Evolutionary conservation across 192 early-diverging fungal genomes (phyloP), one percentile per base, ranked within the genome.

Genomic region (Backusella macrospora): DNA sequence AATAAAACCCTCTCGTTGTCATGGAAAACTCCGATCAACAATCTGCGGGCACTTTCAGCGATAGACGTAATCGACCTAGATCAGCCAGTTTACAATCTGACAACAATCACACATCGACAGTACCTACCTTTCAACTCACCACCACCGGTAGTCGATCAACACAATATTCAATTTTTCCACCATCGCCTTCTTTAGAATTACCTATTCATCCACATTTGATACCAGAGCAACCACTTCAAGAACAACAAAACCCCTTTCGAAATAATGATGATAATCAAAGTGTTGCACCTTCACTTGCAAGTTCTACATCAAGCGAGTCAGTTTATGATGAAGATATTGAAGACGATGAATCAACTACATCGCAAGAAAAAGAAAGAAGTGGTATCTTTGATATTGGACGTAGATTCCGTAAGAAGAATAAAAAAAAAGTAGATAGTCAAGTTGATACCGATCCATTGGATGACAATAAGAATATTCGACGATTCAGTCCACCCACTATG

Each of bases 61-160:
- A 59, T 59, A 59, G 52, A 59, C 52, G 26, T 9, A 59, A 59
- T 59, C 52, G 52, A 59, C 52, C 52, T 12, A 59, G 52, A 59
- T 59, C 52, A 21, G 52, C 52, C 26, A 59, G 52, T 23, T 59
- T 59, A 26, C 52, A 59, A 59, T 59, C 52, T 26, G 52, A 59
- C 21, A 23, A 59, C 21, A 23, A 26, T 10, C 52, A 23, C 26
- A 10, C 52, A 59, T 59, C 21, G 52, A 18, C 21, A 59, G 10
- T 59, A 26, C 52, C 52, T 26, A 59, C 52, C 9, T 59, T 59
- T 26, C 52, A 59, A 26, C 21, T 59, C 52, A 59, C 52, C 26
- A 59, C 21, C 21, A 26, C 52, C n/a, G 52, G 9, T 12, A 59
- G 52, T 59, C 52, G 13, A 59, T 8, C 52, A 21, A 6, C 52